phyloP scores from a whole-genome alignment of 257 asterid species.

The Eustoma russellianum region DNA sequence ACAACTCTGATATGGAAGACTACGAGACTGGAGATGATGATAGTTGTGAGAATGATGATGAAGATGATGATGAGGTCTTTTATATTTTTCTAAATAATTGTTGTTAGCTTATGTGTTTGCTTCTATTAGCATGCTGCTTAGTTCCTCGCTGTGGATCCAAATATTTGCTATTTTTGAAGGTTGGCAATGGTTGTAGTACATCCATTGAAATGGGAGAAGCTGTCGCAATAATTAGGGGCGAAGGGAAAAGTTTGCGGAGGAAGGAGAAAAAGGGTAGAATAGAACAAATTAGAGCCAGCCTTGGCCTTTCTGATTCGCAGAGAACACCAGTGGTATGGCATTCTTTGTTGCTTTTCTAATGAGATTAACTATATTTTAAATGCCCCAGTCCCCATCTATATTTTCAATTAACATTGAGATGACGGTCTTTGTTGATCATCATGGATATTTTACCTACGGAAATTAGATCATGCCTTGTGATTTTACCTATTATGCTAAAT shows the following conservation, averaged over 20 bases:
- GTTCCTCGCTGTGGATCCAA: neutral
- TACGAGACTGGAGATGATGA: conserved; percentile 44
- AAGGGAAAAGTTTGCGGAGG: conserved; percentile 70
- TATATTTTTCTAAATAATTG: conserved; percentile 11
- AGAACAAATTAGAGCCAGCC: conserved; percentile 93
- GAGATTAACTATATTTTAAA: no score
- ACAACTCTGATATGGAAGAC: conserved; percentile 49
- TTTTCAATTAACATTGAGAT: no score
- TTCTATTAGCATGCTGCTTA: neutral
- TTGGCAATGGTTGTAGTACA: conserved; percentile 23
- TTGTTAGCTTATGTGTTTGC: conserved; percentile 1
- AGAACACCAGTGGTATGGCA: conserved; percentile 77
- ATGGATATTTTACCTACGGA: no score
- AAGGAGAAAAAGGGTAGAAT: conserved; percentile 84
- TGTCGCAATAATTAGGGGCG: conserved; percentile 83
- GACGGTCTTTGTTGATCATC: no score
- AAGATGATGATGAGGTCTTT: conserved; percentile 52
- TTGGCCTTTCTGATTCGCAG: conserved; percentile 97
- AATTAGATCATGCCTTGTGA: no score
- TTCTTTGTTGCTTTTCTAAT: neutral
- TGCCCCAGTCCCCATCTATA: no score
- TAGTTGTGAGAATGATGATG: conserved; percentile 48
- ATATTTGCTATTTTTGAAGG: conserved; percentile 29
- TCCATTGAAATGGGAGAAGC: conserved; percentile 71
- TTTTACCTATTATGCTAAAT: neutral